phyloP scores from a whole-genome alignment of 805 yeast genomes.

The Candida adriatica region DNA sequence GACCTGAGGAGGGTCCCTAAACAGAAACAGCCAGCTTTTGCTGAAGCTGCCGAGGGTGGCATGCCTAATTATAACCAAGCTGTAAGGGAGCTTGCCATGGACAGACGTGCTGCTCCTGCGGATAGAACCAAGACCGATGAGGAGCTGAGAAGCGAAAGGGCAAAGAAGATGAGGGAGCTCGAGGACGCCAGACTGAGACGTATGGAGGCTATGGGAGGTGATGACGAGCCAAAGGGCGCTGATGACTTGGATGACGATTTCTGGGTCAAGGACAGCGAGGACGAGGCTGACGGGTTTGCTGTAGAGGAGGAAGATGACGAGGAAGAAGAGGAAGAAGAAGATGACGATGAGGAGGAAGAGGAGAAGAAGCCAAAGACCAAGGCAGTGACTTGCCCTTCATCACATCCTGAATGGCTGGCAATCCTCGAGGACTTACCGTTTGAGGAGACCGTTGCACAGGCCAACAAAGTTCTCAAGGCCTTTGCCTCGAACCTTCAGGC shows the following conservation, averaged over 20 bases:
- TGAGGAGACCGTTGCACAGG: conserved; percentile 37
- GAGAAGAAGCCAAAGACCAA: conserved; percentile 9
- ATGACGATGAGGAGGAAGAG: conserved; percentile 13
- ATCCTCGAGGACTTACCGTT: conserved; percentile 29
- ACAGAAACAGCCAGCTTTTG: conserved; percentile 21
- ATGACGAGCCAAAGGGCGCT: conserved; percentile 40
- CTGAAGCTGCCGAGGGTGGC: conserved; percentile 29
- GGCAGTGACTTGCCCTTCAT: conserved; percentile 38
- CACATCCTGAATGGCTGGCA: conserved; percentile 35
- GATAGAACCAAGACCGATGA: conserved; percentile 77
- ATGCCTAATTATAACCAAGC: conserved; percentile 54
- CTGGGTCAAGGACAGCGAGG: conserved; percentile 54
- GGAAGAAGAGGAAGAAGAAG: conserved; percentile 26
- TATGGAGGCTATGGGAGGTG: conserved; percentile 63
- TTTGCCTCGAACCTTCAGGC: conserved; percentile 73
- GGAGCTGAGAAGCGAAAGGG: conserved; percentile 54
- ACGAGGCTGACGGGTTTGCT: conserved; percentile 36
- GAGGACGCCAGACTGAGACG: conserved; percentile 65
- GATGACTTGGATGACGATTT: conserved; percentile 66
- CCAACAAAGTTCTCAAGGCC: conserved; percentile 48
- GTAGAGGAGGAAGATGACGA: conserved; percentile 28
- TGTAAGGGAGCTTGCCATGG: conserved; percentile 60
- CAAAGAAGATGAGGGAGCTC: conserved; percentile 50
- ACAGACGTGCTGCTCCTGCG: conserved; percentile 73
- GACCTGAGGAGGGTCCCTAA: conserved; percentile 34